phyloP scores from a whole-genome alignment of 1,284 basidiomycete species.

The Lentinula novae-zelandiae region DNA sequence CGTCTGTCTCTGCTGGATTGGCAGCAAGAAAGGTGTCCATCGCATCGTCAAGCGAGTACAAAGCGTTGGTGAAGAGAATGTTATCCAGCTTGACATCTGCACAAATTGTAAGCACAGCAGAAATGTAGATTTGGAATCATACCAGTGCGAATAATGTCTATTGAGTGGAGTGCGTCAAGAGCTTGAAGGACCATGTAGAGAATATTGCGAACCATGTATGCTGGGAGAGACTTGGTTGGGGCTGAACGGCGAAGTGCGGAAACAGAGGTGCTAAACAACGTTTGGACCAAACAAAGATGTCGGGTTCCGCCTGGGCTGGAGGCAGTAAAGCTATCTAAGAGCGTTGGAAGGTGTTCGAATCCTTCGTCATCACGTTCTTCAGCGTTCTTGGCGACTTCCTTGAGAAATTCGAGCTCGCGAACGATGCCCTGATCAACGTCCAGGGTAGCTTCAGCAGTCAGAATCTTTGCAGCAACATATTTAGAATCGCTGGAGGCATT shows the following conservation, averaged over 20 bases:
- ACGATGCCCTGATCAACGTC: neutral
- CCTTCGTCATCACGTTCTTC: neutral
- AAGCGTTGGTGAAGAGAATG: slow-evolving; percentile 4
- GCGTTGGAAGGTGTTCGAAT: neutral
- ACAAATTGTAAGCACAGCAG: neutral
- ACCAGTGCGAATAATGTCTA: slow-evolving; percentile 11
- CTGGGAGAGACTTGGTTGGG: slow-evolving; percentile 11
- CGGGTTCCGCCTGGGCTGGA: neutral
- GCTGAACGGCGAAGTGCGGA: slow-evolving; percentile 11
- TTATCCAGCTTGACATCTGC: slow-evolving; percentile 11
- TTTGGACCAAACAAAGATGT: slow-evolving; percentile 10
- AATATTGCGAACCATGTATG: slow-evolving; percentile 5
- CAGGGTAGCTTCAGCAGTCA: slow-evolving; percentile 7
- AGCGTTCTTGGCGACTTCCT: neutral
- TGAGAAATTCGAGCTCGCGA: slow-evolving; percentile 1
- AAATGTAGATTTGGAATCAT: neutral
- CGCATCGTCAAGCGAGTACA: neutral
- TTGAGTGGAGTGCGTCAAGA: slow-evolving; percentile 3
- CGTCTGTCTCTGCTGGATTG: neutral
- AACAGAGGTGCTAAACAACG: slow-evolving; percentile 3
- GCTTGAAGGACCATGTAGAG: slow-evolving; percentile 8
- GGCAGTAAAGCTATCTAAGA: slow-evolving; percentile 1
- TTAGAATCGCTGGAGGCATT: neutral
- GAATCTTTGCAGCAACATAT: slow-evolving; percentile 3
- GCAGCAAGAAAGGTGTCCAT: neutral